Evolutionary conservation across 495 filamentous ascomycete species (phyloP), one percentile per base, ranked within the genome.

Genomic region (Podospora anserina): DNA sequence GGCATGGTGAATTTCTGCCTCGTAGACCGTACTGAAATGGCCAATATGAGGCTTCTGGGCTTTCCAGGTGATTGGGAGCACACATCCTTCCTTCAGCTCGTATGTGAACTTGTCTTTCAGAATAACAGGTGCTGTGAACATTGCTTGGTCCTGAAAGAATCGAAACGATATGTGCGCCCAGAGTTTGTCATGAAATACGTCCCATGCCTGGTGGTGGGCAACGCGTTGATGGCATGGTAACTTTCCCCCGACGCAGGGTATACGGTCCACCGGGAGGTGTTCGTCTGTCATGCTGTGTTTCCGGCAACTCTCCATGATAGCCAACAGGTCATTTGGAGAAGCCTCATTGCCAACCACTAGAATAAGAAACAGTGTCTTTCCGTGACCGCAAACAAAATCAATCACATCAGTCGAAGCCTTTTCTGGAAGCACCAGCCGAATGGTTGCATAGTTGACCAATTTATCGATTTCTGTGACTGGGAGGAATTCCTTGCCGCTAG

Each of bases 81-180:
- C 59, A 18, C 23, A 61, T 27, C 26, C 59, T 18, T 32, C 59
- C 59, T 61, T 61, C 23, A 61, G 16, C 2, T 61, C 23, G 59
- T 61, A 61, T 26, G 34, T 44, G 34, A 67, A 67, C 32, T 67
- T 34, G 27, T 67, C 30, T 15, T 62, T 61, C 1, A 18, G 13
- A 18, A 67, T 32, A 16, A 67, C 20, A 7, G 65, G 65, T 9
- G 39, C 58, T 34, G 61, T 19, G 57, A 67, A 61, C 30, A 61
- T 61, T 58, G 56, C 61, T 39, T 67, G 65, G n/a, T 54, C n/a
- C 6, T n/a, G 61, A 20, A 44, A 67, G 20, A 67, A 67, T 32
- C 59, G 59, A 32, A 61, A 61, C 0, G 26, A 30, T 11, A 61
- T 61, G 59, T 30, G 26, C n/a, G 20, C 59, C 59, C 59, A 61